phyloP scores from a whole-genome alignment of 345 rosid genomes.

The Sisymbrium altissimum region DNA sequence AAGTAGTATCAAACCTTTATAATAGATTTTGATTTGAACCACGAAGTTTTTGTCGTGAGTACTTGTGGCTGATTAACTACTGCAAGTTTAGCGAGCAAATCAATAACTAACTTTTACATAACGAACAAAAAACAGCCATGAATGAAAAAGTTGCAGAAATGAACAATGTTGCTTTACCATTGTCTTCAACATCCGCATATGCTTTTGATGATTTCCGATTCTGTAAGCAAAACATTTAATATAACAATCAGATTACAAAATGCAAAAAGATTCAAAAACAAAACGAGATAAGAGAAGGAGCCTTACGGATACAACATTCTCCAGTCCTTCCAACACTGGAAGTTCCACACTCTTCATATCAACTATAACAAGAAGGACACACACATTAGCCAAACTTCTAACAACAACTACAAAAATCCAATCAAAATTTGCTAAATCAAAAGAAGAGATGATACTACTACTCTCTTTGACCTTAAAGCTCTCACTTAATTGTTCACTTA shows the following conservation, averaged over 20 bases:
- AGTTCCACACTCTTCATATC: conserved; percentile 43
- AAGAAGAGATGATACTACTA: not conserved
- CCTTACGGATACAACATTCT: conserved; percentile 27
- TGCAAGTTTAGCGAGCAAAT: conserved; percentile 30
- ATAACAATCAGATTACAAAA: not conserved
- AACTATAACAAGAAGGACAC: conserved; percentile 30
- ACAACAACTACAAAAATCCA: not conserved
- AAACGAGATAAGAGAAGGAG: not conserved
- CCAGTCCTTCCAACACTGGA: conserved; percentile 67
- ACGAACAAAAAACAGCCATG: not conserved
- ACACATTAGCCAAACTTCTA: not conserved
- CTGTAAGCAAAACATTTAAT: conserved; percentile 29
- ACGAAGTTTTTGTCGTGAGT: conserved; percentile 37
- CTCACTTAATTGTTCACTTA: conserved; percentile 21
- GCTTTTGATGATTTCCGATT: conserved; percentile 35
- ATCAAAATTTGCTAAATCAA: not conserved
- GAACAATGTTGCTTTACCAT: conserved; percentile 43
- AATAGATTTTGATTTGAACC: conserved; percentile 59
- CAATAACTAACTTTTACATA: not conserved
- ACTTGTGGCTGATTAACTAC: conserved; percentile 39
- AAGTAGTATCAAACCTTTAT: conserved; percentile 43
- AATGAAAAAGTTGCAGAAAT: not conserved
- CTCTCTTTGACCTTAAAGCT: not conserved
- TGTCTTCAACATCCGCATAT: conserved; percentile 33
- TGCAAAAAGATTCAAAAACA: not conserved